Base-by-base conservation (phyloP, 495 filamentous ascomycete species). In the Trypethelium eluteriae region DNA sequence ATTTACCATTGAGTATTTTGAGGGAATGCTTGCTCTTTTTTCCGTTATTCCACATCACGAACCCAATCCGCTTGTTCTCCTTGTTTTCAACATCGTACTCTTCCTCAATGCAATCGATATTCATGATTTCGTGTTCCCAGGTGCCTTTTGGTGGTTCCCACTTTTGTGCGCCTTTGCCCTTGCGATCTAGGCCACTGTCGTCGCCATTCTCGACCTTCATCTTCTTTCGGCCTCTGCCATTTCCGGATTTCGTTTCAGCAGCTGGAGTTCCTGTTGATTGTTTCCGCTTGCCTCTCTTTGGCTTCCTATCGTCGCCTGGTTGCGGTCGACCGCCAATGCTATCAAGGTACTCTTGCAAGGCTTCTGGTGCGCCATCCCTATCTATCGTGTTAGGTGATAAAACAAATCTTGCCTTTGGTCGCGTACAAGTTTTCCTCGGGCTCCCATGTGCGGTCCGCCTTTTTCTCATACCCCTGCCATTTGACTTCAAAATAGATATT, bases 391-490 rank as follows among this genome's bases (percentile, higher is more conserved):
- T 14, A 53, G 53, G 14, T 56, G 6, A 38, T 39, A 3, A 56
- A 25, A 61, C 34, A 39, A 12, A 35, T n/a, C 57, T 0, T 18
- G 18, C 5, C n/a, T 5, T 53, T 46, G 39, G 35, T n/a, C 75
- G 81, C 85, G 77, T 62, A 76, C 65, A 88, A 74, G 49, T 85
- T 83, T 4, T 78, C 78, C 67, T 86, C 84, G 0, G 83, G 83
- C 68, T 89, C 86, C 80, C 83, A 81, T 4, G 86, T 89, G 47
- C 75, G 72, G 62, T 89, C 86, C 1, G 69, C 68, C 11, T 76
- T 76, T 18, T 83, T 76, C 0, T 84, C 80, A 66, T 86, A 89
- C 0, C 85, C 86, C 64, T 82, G 78, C 86, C 86, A 89, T 70
- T 88, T 88, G 61, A 88, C 83, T 10, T 81, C 68, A 18, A 86